Evolutionary conservation across 805 yeast genomes (phyloP).

Genomic region (Ogataea salicorniae): DNA sequence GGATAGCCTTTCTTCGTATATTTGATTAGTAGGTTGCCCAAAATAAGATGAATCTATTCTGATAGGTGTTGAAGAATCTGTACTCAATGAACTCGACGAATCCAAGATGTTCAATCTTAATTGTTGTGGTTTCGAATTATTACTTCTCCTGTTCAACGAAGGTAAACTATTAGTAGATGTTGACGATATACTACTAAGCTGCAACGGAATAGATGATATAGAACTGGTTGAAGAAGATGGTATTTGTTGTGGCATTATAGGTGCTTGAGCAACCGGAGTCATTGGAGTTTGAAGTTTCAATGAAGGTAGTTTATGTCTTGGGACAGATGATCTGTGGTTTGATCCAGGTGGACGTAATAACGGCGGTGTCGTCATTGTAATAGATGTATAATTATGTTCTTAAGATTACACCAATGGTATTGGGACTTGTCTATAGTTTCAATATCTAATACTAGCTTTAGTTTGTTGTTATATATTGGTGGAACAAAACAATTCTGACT

Average conservation of each 20-base stretch:
- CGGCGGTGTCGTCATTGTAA: conserved; percentile 37
- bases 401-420: too few relatives aligned
- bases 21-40: conserved; percentile 1
- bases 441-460: too few relatives aligned
- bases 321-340: conserved; percentile 26
- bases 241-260: background rate
- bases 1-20: background rate
- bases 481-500: too few relatives aligned
- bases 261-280: background rate
- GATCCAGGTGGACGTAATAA: conserved; percentile 42
- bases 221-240: background rate
- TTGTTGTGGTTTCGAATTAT: background rate
- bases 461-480: too few relatives aligned
- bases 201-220: background rate
- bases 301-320: conserved; percentile 23
- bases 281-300: conserved; percentile 21
- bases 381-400: too few relatives aligned
- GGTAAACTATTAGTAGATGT: background rate
- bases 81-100: background rate
- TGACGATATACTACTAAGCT: background rate
- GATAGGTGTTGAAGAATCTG: conserved; percentile 6
- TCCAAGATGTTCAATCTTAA: conserved; percentile 4
- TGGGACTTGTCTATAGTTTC: too few relatives aligned
- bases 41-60: conserved; percentile 5
- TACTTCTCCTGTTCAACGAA: background rate